These are phyloP conservation scores for Desmodesmus armatus DNA, from an alignment of 139 green algal species.

Conservation along the genomic window DNA sequence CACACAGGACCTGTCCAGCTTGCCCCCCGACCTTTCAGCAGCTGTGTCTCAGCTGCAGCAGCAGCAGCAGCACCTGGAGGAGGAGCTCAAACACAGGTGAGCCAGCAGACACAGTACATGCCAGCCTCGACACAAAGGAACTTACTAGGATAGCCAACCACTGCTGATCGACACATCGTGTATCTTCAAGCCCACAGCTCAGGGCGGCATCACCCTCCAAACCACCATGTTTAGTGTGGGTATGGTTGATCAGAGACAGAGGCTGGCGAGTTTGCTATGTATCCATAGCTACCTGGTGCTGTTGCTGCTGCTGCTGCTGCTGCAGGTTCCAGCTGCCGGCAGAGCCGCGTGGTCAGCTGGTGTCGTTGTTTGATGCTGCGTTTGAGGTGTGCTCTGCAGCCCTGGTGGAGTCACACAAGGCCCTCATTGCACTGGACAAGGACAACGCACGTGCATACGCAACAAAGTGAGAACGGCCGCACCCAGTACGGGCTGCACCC, in stretches of 20 bases:
- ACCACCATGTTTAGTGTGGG: too few relatives aligned
- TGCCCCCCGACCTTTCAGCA: constrained; percentile 21
- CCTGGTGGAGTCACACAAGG: constrained; percentile 69
- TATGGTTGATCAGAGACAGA: too few relatives aligned
- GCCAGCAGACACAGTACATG: too few relatives aligned
- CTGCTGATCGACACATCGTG: too few relatives aligned
- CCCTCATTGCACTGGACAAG: constrained; percentile 67
- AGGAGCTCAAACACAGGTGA: constrained; percentile 18
- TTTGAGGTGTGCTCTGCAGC: constrained; percentile 62
- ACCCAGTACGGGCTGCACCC: not conserved
- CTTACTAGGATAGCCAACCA: too few relatives aligned
- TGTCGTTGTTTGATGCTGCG: constrained; percentile 43
- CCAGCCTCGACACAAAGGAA: too few relatives aligned
- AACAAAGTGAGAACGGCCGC: constrained; percentile 21
- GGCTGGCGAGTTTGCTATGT: not conserved
- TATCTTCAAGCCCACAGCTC: too few relatives aligned
- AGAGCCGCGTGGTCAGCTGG: constrained; percentile 30
- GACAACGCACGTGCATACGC: constrained; percentile 57
- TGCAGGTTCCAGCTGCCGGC: constrained; percentile 53
- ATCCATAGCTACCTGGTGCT: not conserved
- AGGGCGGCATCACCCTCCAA: too few relatives aligned
- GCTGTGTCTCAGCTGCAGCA: constrained; percentile 42
- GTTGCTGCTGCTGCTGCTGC: not conserved
- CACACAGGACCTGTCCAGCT: constrained; percentile 45
- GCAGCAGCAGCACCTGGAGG: constrained; percentile 57